Evolutionary conservation across 345 rosid genomes (phyloP).

Genomic region (Bruguiera parviflora): DNA sequence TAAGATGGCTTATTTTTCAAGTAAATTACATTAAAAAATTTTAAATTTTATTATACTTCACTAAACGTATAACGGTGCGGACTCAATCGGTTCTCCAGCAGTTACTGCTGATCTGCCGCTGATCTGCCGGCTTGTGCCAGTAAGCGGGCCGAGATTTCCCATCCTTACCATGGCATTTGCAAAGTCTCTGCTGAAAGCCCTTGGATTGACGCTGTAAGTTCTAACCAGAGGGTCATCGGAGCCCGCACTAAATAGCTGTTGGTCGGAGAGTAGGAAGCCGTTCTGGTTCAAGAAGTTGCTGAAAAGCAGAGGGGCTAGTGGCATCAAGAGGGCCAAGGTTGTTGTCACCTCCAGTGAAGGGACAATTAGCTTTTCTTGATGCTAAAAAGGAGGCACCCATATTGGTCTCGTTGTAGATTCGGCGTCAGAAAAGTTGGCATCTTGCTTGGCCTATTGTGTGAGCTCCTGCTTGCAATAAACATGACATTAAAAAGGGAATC

Average conservation of each 20-base stretch:
- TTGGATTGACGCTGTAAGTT: conserved; percentile 32
- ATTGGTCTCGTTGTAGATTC: conserved; percentile 50
- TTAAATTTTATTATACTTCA: too few species aligned
- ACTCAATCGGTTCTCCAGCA: too few species aligned
- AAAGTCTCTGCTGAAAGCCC: too few species aligned
- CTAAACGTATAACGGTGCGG: too few species aligned
- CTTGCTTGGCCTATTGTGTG: conserved; percentile 65
- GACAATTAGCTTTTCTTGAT: conserved; percentile 34
- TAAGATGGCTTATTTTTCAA: too few species aligned
- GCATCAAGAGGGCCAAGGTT: conserved; percentile 45
- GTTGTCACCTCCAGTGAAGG: conserved; percentile 32
- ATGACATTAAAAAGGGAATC: conserved; percentile 48
- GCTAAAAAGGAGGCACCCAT: conserved; percentile 39
- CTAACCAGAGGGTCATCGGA: conserved; percentile 47
- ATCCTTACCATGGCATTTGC: too few species aligned
- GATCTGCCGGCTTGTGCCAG: too few species aligned
- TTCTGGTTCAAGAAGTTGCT: conserved; percentile 40
- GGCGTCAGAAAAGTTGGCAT: conserved; percentile 34
- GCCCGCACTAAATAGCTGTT: conserved; percentile 47
- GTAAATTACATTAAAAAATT: too few species aligned
- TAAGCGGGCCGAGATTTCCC: too few species aligned
- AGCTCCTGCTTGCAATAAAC: conserved; percentile 51
- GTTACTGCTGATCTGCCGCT: too few species aligned
- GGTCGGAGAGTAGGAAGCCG: conserved; percentile 66
- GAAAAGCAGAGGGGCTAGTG: conserved; percentile 35